phyloP scores from a whole-genome alignment of 768 basidiomycete species.

The Dacryopinax primogenitus region DNA sequence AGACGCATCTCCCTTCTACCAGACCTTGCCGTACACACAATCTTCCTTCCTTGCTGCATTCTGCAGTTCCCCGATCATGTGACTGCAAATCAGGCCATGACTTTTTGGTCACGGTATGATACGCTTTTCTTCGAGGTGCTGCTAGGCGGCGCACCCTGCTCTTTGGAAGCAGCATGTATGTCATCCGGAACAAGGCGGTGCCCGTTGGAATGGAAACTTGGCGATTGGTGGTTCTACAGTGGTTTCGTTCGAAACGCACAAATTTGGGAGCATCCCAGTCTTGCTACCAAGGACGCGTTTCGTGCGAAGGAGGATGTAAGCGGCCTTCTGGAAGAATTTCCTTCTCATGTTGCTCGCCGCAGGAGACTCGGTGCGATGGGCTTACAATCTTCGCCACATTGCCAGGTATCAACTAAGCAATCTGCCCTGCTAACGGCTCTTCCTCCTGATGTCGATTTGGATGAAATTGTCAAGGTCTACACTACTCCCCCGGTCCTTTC shows the following conservation, averaged over 20 bases:
- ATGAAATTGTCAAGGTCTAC: slow-evolving; percentile 4
- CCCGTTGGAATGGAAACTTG: neutral
- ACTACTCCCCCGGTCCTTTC: neutral
- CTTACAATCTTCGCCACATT: neutral
- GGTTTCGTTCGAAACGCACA: neutral
- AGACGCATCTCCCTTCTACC: neutral
- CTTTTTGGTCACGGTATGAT: neutral
- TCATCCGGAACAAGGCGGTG: neutral
- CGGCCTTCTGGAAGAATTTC: neutral
- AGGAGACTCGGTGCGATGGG: too few relatives aligned
- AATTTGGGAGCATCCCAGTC: neutral
- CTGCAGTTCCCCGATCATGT: neutral
- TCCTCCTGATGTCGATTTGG: neutral
- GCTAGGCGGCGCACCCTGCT: neutral
- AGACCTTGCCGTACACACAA: neutral
- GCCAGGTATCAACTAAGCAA: neutral
- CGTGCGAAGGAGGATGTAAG: too few relatives aligned
- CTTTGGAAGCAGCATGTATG: neutral
- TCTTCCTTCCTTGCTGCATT: neutral
- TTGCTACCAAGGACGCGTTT: neutral
- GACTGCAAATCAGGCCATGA: neutral
- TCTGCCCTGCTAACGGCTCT: neutral
- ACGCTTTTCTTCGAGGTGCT: neutral
- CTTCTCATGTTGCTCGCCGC: too few relatives aligned
- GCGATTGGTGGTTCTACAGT: neutral